Evolutionary conservation across 2,329 filamentous ascomycete species (phyloP).

Genomic region (Talaromyces piceae): DNA sequence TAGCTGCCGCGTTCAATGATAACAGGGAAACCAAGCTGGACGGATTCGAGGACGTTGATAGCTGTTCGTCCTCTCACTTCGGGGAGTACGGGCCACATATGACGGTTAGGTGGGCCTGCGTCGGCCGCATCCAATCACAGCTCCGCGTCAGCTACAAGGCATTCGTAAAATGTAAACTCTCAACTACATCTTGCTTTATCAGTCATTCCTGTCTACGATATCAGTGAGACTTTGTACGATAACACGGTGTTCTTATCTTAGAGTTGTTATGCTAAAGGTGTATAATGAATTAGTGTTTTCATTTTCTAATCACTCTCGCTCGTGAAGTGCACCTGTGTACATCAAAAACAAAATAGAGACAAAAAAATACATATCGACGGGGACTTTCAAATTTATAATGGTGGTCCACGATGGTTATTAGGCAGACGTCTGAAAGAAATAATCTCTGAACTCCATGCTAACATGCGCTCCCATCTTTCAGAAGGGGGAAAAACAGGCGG

Average conservation of each 20-base stretch:
- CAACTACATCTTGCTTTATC: no score
- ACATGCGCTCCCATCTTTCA: conserved; percentile 15
- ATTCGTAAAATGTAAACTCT: no score
- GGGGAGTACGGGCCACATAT: conserved; percentile 10
- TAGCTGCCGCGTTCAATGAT: neutral
- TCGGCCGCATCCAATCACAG: neutral
- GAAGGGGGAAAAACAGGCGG: conserved; percentile 15
- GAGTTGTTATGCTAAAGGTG: neutral
- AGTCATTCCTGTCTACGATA: no score
- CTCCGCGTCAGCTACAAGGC: neutral
- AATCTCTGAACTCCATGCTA: conserved; percentile 19
- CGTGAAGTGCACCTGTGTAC: conserved; percentile 9
- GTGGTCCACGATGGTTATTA: conserved; percentile 2
- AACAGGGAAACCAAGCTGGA: neutral
- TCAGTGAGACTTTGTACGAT: neutral
- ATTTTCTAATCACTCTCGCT: conserved; percentile 1
- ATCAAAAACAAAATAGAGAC: conserved; percentile 7
- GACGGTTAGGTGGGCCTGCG: conserved; percentile 1
- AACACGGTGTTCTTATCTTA: neutral
- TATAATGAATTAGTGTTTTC: neutral
- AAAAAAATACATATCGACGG: conserved; percentile 8
- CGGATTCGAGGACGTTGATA: neutral
- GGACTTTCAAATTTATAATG: conserved; percentile 4
- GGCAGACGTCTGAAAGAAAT: conserved; percentile 5
- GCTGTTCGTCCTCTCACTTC: neutral